Conservation (phyloP, 345 rosid genomes). For the Arabidopsis thaliana region TAIR10.1 NC_003076.8:22622501-22623000, state of each 20-base stretch:
- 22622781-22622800: not conserved
- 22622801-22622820: not conserved
- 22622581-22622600: too few relatives aligned
- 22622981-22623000: not conserved
- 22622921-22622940: constrained; percentile 2
- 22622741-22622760: not conserved
- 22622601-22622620: too few relatives aligned
- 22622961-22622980: not conserved
- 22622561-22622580: too few relatives aligned
- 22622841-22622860: not conserved
- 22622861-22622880: not conserved
- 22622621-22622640: too few relatives aligned
- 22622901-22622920: not conserved
- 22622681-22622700: too few relatives aligned
- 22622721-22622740: not conserved
- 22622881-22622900: not conserved
- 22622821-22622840: not conserved
- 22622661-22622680: too few relatives aligned
- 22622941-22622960: not conserved
- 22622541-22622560: too few relatives aligned
- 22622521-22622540: too few relatives aligned
- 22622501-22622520: not conserved
- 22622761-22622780: too few relatives aligned
- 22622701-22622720: not conserved
- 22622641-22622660: too few relatives aligned